A percentile compares a stretch with the other conserved stretches of the same genome.
Conservation (phyloP, 2,329 filamentous ascomycete genomes). For the Fusarium torreyae region DNA sequence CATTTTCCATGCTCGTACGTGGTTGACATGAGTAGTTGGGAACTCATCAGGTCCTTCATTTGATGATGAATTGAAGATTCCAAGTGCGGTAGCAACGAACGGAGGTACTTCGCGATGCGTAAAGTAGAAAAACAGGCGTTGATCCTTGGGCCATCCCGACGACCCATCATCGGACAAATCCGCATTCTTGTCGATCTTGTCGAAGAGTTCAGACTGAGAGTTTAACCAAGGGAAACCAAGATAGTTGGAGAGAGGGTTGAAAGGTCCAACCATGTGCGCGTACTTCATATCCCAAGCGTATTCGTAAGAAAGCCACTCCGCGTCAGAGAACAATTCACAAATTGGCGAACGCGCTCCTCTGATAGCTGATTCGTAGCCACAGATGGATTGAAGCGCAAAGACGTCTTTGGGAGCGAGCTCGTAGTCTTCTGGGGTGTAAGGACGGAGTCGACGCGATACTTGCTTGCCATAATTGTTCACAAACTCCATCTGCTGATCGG, state of each 20-base stretch:
- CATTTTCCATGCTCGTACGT: slow-evolving; percentile 47
- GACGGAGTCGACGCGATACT: slow-evolving; percentile 34
- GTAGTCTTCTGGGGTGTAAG: slow-evolving; percentile 38
- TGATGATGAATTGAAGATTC: slow-evolving; percentile 46
- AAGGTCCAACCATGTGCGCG: slow-evolving; percentile 44
- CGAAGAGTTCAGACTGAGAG: slow-evolving; percentile 38
- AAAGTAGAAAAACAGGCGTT: slow-evolving; percentile 45
- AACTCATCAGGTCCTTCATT: slow-evolving; percentile 42
- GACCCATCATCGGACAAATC: slow-evolving; percentile 6
- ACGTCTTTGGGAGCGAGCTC: slow-evolving; percentile 41
- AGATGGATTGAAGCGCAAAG: slow-evolving; percentile 45
- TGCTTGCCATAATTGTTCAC: slow-evolving; percentile 36
- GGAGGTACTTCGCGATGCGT: slow-evolving; percentile 46
- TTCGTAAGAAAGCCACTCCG: slow-evolving; percentile 46
- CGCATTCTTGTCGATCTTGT: slow-evolving; percentile 12
- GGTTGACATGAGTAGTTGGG: slow-evolving; percentile 43
- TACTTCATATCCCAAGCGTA: slow-evolving; percentile 50
- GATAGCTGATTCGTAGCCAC: slow-evolving; percentile 45
- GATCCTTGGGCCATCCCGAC: slow-evolving; percentile 37
- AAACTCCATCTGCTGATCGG: slow-evolving; percentile 39
- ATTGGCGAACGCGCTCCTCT: slow-evolving; percentile 36
- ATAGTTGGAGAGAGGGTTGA: slow-evolving; percentile 43
- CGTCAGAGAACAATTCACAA: slow-evolving; percentile 40
- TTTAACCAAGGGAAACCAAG: slow-evolving; percentile 44
- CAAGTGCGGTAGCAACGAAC: slow-evolving; percentile 43